A percentile compares a stretch with the other conserved stretches of the same genome.
These are phyloP conservation scores for Chrysanthemum seticuspe DNA, from an alignment of 129 eudicot species.

Conservation along the genomic window DNA sequence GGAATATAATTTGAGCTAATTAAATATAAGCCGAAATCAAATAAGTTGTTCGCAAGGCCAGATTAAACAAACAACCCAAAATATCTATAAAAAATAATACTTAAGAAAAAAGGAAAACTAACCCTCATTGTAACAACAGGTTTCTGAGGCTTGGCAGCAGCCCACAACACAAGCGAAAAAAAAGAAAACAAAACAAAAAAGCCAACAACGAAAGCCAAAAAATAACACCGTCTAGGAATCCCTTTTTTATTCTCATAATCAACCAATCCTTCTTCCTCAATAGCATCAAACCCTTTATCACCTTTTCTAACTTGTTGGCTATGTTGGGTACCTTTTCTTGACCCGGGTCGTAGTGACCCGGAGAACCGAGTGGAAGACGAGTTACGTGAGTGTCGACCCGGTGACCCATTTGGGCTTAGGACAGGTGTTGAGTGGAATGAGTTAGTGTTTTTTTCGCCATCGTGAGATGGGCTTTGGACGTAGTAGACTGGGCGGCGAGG, in stretches of 20 bases:
- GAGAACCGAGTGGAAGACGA: conserved; percentile 95
- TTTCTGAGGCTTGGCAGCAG: conserved; percentile 72
- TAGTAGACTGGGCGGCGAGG: conserved; percentile 82
- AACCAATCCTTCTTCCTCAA: conserved; percentile 92
- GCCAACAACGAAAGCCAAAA: conserved; percentile 66
- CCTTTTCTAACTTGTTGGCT: conserved; percentile 43
- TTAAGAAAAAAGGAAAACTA: background rate
- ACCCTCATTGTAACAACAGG: conserved; percentile 82
- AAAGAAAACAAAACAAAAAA: conserved; percentile 76
- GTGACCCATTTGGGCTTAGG: conserved; percentile 92
- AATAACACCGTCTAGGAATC: conserved; percentile 75
- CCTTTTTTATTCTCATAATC: conserved; percentile 63
- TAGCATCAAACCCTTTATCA: conserved; percentile 73
- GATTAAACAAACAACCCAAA: no score
- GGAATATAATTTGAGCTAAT: no score
- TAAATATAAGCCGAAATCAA: no score
- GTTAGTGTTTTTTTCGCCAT: conserved; percentile 94
- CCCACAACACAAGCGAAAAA: conserved; percentile 83
- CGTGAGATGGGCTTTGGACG: conserved; percentile 97
- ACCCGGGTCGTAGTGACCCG: conserved; percentile 90
- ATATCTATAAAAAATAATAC: background rate
- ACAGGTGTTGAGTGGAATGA: conserved; percentile 97
- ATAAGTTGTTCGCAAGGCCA: no score
- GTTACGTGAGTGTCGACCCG: conserved; percentile 94
- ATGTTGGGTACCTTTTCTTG: conserved; percentile 51